Percentiles rank a stretch among this genome's conserved stretches.
phyloP scores from a whole-genome alignment of 1,284 basidiomycete species.

The Boletellus sp. region DNA sequence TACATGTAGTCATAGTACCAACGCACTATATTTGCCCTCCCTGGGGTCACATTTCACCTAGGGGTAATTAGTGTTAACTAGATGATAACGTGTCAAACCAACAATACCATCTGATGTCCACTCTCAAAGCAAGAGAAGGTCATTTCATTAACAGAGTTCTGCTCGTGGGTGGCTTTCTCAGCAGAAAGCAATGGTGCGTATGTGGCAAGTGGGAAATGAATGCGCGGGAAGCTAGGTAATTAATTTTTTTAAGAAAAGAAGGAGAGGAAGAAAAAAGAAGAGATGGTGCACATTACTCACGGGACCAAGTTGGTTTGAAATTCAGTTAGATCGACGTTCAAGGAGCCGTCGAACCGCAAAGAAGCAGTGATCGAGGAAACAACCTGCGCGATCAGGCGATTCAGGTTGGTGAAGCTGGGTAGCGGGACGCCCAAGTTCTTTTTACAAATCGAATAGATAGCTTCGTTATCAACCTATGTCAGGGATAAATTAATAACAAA shows the following conservation, averaged over 20 bases:
- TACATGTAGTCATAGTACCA: background rate
- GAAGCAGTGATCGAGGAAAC: slow-evolving; percentile 98
- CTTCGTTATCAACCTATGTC: slow-evolving; percentile 86
- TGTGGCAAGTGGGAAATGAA: slow-evolving; percentile 97
- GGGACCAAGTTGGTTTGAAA: slow-evolving; percentile 99
- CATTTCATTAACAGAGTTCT: slow-evolving; percentile 98
- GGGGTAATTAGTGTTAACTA: slow-evolving; percentile 6
- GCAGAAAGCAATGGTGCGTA: slow-evolving; percentile 93
- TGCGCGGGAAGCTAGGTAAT: slow-evolving; percentile 80
- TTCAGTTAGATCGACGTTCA: slow-evolving; percentile 97
- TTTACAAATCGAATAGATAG: slow-evolving; percentile 99
- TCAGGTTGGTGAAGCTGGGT: slow-evolving; percentile 93
- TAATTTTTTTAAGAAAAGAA: slow-evolving; percentile 1
- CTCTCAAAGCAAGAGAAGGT: slow-evolving; percentile 97
- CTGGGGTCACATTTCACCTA: slow-evolving; percentile 90
- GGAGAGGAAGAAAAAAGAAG: background rate
- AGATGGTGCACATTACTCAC: slow-evolving; percentile 44
- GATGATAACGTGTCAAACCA: background rate
- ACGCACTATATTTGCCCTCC: slow-evolving; percentile 94
- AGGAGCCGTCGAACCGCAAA: slow-evolving; percentile 94
- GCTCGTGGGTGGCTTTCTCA: slow-evolving; percentile 89
- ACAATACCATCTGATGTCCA: slow-evolving; percentile 89
- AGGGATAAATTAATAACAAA: slow-evolving; percentile 5
- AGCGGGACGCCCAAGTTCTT: slow-evolving; percentile 84
- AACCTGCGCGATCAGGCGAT: slow-evolving; percentile 95